phyloP scores from a whole-genome alignment of 495 filamentous ascomycete species.

The Astrocystis sublimbata region DNA sequence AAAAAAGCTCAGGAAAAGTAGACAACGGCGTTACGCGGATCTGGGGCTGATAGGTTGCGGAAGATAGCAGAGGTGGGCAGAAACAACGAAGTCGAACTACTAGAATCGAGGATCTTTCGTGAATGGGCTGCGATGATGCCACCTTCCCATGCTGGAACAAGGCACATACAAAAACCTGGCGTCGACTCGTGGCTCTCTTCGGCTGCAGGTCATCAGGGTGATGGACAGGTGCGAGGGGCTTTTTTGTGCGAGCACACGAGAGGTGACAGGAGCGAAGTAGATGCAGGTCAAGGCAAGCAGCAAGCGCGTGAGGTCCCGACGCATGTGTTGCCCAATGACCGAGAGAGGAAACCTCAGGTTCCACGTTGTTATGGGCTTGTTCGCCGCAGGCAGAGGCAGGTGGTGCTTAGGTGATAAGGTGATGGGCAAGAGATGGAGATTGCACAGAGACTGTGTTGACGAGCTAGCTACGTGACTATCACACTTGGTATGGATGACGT shows the following conservation, averaged over 20 bases:
- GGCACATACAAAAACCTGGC: background rate
- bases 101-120: background rate
- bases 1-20: background rate
- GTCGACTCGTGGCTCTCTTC: background rate
- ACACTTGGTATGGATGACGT: background rate
- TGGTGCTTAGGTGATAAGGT: background rate
- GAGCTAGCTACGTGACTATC: background rate
- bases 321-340: background rate
- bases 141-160: background rate
- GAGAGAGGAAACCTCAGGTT: too few species aligned
- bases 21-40: background rate
- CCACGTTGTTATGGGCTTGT: background rate
- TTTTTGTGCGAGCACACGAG: background rate
- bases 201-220: too few species aligned
- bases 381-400: background rate
- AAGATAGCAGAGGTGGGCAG: background rate
- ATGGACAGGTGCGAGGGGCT: background rate
- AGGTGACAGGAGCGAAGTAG: background rate
- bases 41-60: background rate
- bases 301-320: background rate
- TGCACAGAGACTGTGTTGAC: background rate
- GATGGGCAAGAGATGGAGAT: background rate
- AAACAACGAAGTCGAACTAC: background rate
- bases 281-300: background rate
- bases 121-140: background rate